Conservation (phyloP, 2,329 filamentous ascomycete genomes). For the Myriangium duriaei region DNA sequence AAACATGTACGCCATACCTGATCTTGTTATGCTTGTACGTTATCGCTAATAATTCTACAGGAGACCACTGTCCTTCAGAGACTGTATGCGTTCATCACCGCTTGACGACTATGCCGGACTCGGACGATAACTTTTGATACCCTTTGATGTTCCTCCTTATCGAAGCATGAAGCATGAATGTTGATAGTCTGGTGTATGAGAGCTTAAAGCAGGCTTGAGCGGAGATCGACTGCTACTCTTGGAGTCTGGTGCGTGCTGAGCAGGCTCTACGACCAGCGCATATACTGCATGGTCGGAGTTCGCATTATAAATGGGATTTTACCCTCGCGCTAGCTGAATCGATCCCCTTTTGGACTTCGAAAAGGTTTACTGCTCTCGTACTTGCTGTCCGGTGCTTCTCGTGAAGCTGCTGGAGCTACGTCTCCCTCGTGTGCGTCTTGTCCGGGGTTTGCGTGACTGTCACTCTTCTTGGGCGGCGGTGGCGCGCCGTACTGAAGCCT, state of each 20-base stretch:
- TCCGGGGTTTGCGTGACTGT: conserved; percentile 46
- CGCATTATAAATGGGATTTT: too few species aligned
- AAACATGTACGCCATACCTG: conserved; percentile 17
- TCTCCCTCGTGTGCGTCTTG: conserved; percentile 56
- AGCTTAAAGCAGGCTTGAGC: too few species aligned
- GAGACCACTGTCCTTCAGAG: conserved; percentile 24
- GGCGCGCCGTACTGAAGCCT: conserved; percentile 9
- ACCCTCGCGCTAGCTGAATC: conserved; percentile 53
- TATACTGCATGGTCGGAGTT: too few species aligned
- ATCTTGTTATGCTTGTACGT: background rate
- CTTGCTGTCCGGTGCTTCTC: conserved; percentile 67
- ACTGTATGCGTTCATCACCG: conserved; percentile 23
- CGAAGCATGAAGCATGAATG: too few species aligned
- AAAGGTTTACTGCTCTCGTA: conserved; percentile 74
- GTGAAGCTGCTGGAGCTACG: conserved; percentile 66
- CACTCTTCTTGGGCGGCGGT: conserved; percentile 8
- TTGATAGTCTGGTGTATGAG: too few species aligned
- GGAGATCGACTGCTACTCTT: too few species aligned
- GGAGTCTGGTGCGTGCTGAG: too few species aligned
- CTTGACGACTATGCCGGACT: conserved; percentile 23
- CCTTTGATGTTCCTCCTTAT: too few species aligned
- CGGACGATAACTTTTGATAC: conserved; percentile 1
- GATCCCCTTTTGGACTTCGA: conserved; percentile 68
- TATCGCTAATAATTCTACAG: conserved; percentile 12
- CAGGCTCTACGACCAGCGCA: too few species aligned